Base-by-base conservation (phyloP, 495 filamentous ascomycete species). In the Penicillium tannophilum region DNA sequence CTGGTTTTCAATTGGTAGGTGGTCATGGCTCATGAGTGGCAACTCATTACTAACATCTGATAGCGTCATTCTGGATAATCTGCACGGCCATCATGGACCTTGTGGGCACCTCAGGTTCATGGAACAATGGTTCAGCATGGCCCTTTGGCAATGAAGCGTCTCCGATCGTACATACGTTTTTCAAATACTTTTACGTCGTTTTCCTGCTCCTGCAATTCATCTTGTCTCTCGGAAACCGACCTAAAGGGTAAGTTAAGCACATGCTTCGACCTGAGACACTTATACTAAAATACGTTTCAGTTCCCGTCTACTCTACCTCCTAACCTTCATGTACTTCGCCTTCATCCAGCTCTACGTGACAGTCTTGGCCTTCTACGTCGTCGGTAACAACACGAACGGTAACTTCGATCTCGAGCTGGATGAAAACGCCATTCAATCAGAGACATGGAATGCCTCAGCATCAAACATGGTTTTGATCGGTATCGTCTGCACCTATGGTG, bases 61-160 rank as follows among this genome's bases (percentile, higher is more conserved):
- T 53, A 84, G 85, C 86, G 30, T 81, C 87, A 35, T 97, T 91
- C 82, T 97, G 87, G 82, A 82, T 97, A 46, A 95, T 92, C n/a
- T 96, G 90, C n/a, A 85, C 82, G 24, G 87, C 95, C 72, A 93
- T 97, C 68, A 92, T 96, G 89, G 86, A 93, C 71, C 85, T 97
- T 43, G 91, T 96, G 65, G 90, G 92, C 64, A 81, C 68, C 12
- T 87, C 84, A 63, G 72, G 69, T 44, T 60, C 69, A 2, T 70
- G 78, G 55, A 68, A 81, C 56, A 52, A 53, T 10, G 7, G 49
- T 68, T 52, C 76, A 71, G 67, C 76, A 3, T 72, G 72, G 56
- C 92, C 92, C 0, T 96, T 96, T 63, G 92, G 92, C 44, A 83
- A 87, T 63, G 79, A 68, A 3, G 90, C 82, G 30, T 90, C 91